Conservation (phyloP, 139 green algal species). For the Picochlorum sp. region DNA sequence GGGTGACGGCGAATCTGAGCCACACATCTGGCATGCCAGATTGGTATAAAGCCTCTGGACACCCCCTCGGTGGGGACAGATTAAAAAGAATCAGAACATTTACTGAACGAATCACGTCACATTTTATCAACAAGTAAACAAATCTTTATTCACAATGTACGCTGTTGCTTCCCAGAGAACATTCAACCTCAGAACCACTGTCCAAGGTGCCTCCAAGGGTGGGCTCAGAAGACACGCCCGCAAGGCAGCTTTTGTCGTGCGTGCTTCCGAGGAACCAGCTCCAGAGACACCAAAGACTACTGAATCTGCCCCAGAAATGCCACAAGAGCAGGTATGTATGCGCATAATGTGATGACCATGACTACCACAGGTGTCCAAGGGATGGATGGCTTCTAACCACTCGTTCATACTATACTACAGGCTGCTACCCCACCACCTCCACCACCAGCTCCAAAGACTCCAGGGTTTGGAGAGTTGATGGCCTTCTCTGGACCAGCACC, state of each 20-base stretch:
- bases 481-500: constrained; percentile 41
- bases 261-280: background rate
- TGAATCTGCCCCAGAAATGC: background rate
- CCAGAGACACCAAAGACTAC: background rate
- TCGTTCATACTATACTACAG: background rate
- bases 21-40: no score
- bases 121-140: no score
- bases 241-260: background rate
- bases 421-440: background rate
- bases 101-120: no score
- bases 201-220: no score
- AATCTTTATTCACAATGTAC: no score
- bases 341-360: no score
- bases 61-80: no score
- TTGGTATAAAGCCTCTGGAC: no score
- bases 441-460: constrained; percentile 5
- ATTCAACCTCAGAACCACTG: no score
- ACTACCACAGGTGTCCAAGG: background rate
- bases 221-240: background rate
- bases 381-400: background rate
- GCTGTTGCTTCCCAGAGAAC: no score
- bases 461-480: constrained; percentile 30
- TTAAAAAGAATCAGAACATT: no score
- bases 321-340: background rate
- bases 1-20: no score